Evolutionary conservation across 495 filamentous ascomycete species (phyloP), one percentile per base, ranked within the genome.

Genomic region (Pseudevernia furfuracea): DNA sequence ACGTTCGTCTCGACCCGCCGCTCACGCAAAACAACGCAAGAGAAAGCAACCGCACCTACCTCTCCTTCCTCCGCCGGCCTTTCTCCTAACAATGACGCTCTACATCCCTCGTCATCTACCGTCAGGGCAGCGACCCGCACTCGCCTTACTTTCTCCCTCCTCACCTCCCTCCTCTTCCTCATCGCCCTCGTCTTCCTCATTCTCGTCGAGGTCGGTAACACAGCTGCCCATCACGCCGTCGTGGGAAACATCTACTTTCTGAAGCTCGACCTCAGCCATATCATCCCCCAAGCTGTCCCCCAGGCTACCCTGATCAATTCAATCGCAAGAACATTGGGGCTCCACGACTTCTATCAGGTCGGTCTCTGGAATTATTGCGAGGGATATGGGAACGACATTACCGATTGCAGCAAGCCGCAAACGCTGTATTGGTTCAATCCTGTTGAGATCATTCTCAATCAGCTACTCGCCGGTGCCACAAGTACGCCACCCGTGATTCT

Each of bases 301-400:
- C 89, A 92, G 69, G 87, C 85, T 34, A 77, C 76, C 8, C 78
- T 96, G 17, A 88, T 96, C 76, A 96, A 96, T 76, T 87, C 81
- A 61, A 90, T 96, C 63, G 92, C 92, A n/a, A 89, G 88, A 48
- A 87, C 87, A 15, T 81, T 97, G 58, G 92, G 92, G 10, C 78
- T 96, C 23, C 90, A 95, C 68, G 92, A 96, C 75, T 97, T 94
- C 76, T 97, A 97, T 73, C 87, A 90, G 69, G 91, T 96, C 43
- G 92, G 92, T 8, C 73, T 96, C 17, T 97, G 92, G 92, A 85
- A 83, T 43, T 96, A 87, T 72, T 97, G 92, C 69, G 89, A 93
- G 75, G 92, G 92, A 23, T 92, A 91, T 74, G 79, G 79, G 53
- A 75, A 82, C 64, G 89, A 89, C 8, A 86, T 94, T 59, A 93